Evolutionary conservation across 495 filamentous ascomycete species (phyloP), one percentile per base, ranked within the genome.

Genomic region (Alectoria sarmentosa): DNA sequence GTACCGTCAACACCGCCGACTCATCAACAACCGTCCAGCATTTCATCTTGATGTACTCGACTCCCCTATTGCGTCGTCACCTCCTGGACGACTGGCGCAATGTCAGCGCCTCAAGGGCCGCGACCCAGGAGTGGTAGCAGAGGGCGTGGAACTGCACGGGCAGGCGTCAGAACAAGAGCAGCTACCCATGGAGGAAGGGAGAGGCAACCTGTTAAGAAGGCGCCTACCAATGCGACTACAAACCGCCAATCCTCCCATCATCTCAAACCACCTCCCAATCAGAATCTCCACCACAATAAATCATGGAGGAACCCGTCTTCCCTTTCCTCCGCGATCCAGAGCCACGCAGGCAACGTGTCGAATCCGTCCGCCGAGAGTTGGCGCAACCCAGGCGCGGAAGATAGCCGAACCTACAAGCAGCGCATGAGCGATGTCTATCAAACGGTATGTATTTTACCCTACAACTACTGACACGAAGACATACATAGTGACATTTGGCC

Each of bases 401-500:
- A 66, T 28, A 58, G 46, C 38, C 58, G 46, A 19, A 60, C 58
- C 44, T 70, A 68, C 64, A 69, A 61, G 41, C 63, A 64, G 60
- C 61, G 59, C 48, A 72, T 72, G 68, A 62, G 36, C 36, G 63
- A 72, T 37, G 54, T 68, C 37, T 70, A 64, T 41, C 64, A 68
- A 62, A 72, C 65, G 58, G 70, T 72, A 68, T 58, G 66, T 55
- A 26, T 48, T 42, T n/a, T 37, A 41, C 36, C 61, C 67, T 48
- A 32, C 41, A 39, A 28, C 36, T 66, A 64, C 69, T 71, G 49
- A 69, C 67, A 66, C 15, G 42, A 55, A 55, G 49, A 57, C 15
- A 62, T 61, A 28, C 52, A 56, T 70, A 70, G 69, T 70, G 62
- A 64, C 65, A 37, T 58, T 65, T 69, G 38, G 48, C 44, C 74